A percentile compares a stretch with the other conserved stretches of the same genome.
Evolutionary conservation across 2,329 filamentous ascomycete genomes (phyloP).

Genomic region (Alternaria sp.): DNA sequence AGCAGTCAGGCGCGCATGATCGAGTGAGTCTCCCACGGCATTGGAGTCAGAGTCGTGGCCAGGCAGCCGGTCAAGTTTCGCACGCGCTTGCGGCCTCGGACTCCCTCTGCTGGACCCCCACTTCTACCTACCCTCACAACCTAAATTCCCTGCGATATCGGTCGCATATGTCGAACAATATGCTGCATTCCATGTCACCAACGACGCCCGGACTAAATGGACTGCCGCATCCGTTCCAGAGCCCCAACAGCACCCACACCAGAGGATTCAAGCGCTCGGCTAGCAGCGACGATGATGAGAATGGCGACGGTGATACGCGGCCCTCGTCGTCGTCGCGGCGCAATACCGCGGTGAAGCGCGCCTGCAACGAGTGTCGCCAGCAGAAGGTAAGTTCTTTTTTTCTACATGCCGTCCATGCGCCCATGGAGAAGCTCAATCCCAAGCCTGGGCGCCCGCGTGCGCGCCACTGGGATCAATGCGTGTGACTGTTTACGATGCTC

Average conservation of each 20-base stretch:
- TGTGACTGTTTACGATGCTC: background rate
- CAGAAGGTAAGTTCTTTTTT: conserved; percentile 70
- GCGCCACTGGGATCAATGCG: background rate
- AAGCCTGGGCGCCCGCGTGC: background rate
- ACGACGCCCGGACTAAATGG: conserved; percentile 38
- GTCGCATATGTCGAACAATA: conserved; percentile 18
- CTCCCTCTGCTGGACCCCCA: conserved; percentile 14
- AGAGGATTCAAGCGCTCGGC: conserved; percentile 47
- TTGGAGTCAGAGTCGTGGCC: conserved; percentile 11
- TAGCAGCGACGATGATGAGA: conserved; percentile 47
- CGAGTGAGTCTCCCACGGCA: background rate
- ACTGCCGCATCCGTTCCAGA: conserved; percentile 34
- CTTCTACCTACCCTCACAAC: conserved; percentile 15
- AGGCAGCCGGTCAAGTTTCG: conserved; percentile 4
- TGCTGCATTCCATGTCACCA: conserved; percentile 35
- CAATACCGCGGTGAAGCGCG: conserved; percentile 64
- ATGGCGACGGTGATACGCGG: conserved; percentile 36
- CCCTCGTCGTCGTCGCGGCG: conserved; percentile 35
- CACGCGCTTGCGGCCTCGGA: conserved; percentile 14
- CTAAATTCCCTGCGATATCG: conserved; percentile 25
- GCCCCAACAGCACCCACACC: conserved; percentile 37
- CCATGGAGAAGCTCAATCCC: background rate
- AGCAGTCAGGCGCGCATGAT: conserved; percentile 9
- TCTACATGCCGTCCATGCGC: background rate
- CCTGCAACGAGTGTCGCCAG: conserved; percentile 84